Conservation (phyloP, 1,284 basidiomycete genomes). For the Moniliophthora roreri region DNA sequence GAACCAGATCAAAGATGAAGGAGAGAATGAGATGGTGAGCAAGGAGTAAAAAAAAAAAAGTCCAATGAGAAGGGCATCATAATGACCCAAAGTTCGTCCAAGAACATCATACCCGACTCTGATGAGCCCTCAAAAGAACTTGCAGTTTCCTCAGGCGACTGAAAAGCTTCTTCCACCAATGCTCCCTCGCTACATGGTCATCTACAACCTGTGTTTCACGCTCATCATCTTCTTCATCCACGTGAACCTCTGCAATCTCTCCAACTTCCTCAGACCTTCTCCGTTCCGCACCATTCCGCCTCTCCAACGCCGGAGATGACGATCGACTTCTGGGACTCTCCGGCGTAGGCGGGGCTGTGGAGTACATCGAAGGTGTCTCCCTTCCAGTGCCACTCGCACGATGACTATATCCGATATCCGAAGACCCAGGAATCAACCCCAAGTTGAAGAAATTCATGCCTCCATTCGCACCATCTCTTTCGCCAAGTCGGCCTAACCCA, state of each 20-base stretch:
- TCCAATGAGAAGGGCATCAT: constrained; percentile 5
- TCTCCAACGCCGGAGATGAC: constrained; percentile 7
- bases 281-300: neutral
- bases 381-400: constrained; percentile 22
- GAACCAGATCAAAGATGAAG: too few relatives aligned
- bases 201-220: constrained; percentile 15
- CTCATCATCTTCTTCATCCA: constrained; percentile 10
- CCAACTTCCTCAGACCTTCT: neutral
- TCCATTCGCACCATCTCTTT: constrained; percentile 3
- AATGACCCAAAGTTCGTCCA: neutral
- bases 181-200: constrained; percentile 1
- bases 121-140: constrained; percentile 2
- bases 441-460: constrained; percentile 36
- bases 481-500: constrained; percentile 25
- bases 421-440: constrained; percentile 21
- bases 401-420: neutral
- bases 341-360: constrained; percentile 28
- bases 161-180: constrained; percentile 36
- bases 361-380: constrained; percentile 36
- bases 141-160: constrained; percentile 28
- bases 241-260: neutral
- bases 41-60: constrained; percentile 1
- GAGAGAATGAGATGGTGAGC: too few relatives aligned
- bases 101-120: neutral
- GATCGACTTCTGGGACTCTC: constrained; percentile 13